These are phyloP conservation scores for Daldinia loculata DNA, from an alignment of 495 filamentous ascomycete species.

Conservation along the genomic window DNA sequence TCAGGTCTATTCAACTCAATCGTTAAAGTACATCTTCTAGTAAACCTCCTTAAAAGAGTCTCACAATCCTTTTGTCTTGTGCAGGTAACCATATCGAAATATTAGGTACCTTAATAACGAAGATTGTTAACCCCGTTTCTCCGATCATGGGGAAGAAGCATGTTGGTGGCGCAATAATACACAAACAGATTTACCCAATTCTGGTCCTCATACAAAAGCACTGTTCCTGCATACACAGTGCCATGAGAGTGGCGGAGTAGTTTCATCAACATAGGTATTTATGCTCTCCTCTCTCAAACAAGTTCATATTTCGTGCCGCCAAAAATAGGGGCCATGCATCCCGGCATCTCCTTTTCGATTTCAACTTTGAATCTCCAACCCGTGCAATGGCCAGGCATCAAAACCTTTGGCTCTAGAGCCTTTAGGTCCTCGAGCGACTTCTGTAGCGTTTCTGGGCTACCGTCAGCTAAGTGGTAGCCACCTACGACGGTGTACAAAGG, in stretches of 20 bases:
- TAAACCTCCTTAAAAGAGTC: too few relatives aligned
- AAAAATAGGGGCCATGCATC: slow-evolving; percentile 63
- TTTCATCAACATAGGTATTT: too few relatives aligned
- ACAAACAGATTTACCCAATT: not conserved
- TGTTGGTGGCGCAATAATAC: not conserved
- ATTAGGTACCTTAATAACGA: not conserved
- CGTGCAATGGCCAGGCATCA: slow-evolving; percentile 68
- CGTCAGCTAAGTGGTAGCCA: slow-evolving; percentile 67
- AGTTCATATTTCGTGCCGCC: slow-evolving; percentile 61
- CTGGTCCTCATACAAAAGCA: not conserved
- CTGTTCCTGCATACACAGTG: not conserved
- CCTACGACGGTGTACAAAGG: slow-evolving; percentile 67
- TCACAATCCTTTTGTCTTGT: too few relatives aligned
- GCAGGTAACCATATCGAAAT: too few relatives aligned
- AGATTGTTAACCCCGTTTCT: not conserved
- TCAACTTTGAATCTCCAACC: slow-evolving; percentile 70
- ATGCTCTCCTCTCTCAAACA: slow-evolving; percentile 45
- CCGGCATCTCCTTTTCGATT: slow-evolving; percentile 66
- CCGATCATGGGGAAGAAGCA: not conserved
- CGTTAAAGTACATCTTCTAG: too few relatives aligned
- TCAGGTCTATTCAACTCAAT: too few relatives aligned
- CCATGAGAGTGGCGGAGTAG: not conserved
- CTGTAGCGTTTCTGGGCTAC: slow-evolving; percentile 54
- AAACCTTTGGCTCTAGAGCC: slow-evolving; percentile 59
- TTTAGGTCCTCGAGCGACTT: slow-evolving; percentile 62